Base-by-base conservation (phyloP, 2,329 filamentous ascomycete species). In the Fusarium circinatum region DNA sequence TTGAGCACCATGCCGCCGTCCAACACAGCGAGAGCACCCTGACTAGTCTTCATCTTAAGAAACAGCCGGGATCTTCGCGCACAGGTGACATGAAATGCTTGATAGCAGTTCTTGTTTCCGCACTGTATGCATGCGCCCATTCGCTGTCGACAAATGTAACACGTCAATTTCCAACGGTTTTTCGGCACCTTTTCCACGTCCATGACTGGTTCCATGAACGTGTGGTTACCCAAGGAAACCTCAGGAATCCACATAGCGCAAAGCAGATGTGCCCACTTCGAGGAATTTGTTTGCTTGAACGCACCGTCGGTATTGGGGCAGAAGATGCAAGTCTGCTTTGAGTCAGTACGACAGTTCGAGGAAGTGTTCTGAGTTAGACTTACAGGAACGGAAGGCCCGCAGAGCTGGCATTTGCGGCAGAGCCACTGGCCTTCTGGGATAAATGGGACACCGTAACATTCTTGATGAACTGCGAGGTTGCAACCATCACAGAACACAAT, bases 51-150 rank as follows among this genome's bases (percentile, higher is more conserved):
- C 96, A 99, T 99, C 83, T 96, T 96, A 74, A 99, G 86, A 79
- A 94, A 98, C 1, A 99, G 87, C 71, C 92, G 92, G 54, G 95
- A 95, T 77, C 94, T 91, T 62, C 96, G 90, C 30, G 96, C 96
- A 81, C 96, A 99, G 10, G 96, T 98, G 62, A 98, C 95, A 83
- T 99, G 96, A 81, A 99, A 99, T 14, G 96, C 96, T 79, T 96
- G 92, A 80, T 97, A 99, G 82, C 96, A 99, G 70, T 93, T 94
- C 83, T 98, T 98, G 85, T 98, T 98, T 69, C 95, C 94, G 82
- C 96, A 99, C 82, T 99, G 96, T 69, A 99, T 98, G 82, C 96
- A 98, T 45, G 96, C 96, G 28, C 96, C 96, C 96, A 99, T 99
- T 78, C 92, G 93, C 83, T 99, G 96, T 75, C 95, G 93, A 84